Evolutionary conservation across 768 basidiomycete species (phyloP).

Genomic region (Mycena venus): DNA sequence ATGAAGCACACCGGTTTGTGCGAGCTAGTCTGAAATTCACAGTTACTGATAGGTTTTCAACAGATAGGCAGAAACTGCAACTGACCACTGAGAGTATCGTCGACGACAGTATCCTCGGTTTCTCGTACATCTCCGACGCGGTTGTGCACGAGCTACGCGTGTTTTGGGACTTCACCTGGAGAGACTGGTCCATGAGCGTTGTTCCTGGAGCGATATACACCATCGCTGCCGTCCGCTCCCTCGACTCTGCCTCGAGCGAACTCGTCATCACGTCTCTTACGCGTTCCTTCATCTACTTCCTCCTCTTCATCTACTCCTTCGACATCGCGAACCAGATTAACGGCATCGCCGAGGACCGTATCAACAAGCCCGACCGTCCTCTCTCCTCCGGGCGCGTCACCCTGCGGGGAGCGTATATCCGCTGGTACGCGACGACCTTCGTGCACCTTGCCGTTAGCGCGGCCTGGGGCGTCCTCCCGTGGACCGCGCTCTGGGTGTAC

Average conservation of each 20-base stretch:
- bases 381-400: conserved; percentile 21
- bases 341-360: conserved; percentile 28
- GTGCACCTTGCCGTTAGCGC: conserved; percentile 20
- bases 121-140: conserved; percentile 17
- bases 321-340: conserved; percentile 34
- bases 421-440: conserved; percentile 19
- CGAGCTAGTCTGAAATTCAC: too few relatives aligned
- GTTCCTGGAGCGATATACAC: conserved; percentile 28
- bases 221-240: conserved; percentile 26
- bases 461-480: conserved; percentile 29
- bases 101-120: conserved; percentile 4
- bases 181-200: conserved; percentile 29
- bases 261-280: not conserved
- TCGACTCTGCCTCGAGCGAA: not conserved
- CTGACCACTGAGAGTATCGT: not conserved
- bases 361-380: conserved; percentile 33
- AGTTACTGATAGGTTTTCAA: not conserved
- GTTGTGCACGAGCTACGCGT: conserved; percentile 21
- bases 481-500: conserved; percentile 25
- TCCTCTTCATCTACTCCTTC: conserved; percentile 31
- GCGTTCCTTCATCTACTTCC: conserved; percentile 30
- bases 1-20: not conserved
- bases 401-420: conserved; percentile 28
- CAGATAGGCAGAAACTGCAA: not conserved
- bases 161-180: conserved; percentile 31